Conservation (phyloP, 441 rosid species). For the Populus hybrid region DNA sequence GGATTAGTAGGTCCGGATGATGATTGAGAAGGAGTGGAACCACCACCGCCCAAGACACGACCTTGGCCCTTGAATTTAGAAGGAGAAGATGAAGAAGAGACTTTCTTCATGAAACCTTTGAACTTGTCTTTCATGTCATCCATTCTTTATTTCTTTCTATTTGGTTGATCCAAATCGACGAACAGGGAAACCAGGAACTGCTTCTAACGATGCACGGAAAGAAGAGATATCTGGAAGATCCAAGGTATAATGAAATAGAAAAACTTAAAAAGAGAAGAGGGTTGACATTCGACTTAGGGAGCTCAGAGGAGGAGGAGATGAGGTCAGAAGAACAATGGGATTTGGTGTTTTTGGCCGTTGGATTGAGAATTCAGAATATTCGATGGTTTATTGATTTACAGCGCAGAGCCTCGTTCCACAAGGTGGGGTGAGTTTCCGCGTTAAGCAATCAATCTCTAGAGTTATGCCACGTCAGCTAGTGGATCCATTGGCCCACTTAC, state of each 20-base stretch:
- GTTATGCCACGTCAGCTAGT: background rate
- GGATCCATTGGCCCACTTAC: background rate
- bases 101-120: conserved; percentile 85
- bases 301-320: background rate
- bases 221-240: background rate
- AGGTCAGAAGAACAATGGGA: background rate
- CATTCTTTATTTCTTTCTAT: conserved; percentile 36
- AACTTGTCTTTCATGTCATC: conserved; percentile 81
- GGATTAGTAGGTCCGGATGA: conserved; percentile 51
- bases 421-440: background rate
- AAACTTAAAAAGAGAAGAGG: background rate
- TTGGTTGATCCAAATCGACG: background rate
- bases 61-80: conserved; percentile 92
- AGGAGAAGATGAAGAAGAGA: conserved; percentile 67
- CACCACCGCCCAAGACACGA: conserved; percentile 57
- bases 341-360: background rate
- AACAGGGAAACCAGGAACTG: background rate
- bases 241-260: background rate
- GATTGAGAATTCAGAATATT: background rate
- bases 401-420: background rate
- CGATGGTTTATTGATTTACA: background rate
- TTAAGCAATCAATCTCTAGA: background rate
- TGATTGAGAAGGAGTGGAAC: conserved; percentile 52
- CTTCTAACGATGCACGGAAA: background rate
- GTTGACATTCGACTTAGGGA: background rate